phyloP scores from a whole-genome alignment of 441 rosid genomes.

The Daphne laureola region DNA sequence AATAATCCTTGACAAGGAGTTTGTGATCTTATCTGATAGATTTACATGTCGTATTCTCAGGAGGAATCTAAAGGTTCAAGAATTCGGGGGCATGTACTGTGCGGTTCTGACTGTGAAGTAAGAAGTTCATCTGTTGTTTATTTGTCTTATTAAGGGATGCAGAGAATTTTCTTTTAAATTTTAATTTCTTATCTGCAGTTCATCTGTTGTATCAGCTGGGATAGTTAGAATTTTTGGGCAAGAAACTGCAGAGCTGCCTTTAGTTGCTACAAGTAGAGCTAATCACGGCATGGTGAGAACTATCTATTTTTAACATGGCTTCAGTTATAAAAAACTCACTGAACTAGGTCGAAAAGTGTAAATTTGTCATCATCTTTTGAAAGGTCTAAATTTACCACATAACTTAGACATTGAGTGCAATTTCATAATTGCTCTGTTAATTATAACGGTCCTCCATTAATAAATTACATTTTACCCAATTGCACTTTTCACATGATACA shows the following conservation, averaged over 20 bases:
- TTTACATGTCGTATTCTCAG: slow-evolving; percentile 14
- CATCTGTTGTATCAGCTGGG: slow-evolving; percentile 42
- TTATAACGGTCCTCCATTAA: too few relatives aligned
- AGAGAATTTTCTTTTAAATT: slow-evolving; percentile 8
- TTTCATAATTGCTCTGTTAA: too few relatives aligned
- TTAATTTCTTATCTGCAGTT: slow-evolving; percentile 23
- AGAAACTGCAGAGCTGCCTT: slow-evolving; percentile 43
- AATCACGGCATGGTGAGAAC: slow-evolving; percentile 54
- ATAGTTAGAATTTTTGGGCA: slow-evolving; percentile 38
- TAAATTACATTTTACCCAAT: too few relatives aligned
- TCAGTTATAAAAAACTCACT: too few relatives aligned
- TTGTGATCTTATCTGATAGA: neutral
- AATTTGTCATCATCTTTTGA: too few relatives aligned
- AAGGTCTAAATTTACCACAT: too few relatives aligned
- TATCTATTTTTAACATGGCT: too few relatives aligned
- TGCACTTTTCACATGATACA: too few relatives aligned
- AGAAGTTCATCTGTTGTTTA: slow-evolving; percentile 7
- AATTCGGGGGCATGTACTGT: slow-evolving; percentile 45
- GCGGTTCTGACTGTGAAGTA: slow-evolving; percentile 39
- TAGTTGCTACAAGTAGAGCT: slow-evolving; percentile 42
- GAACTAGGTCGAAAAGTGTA: too few relatives aligned
- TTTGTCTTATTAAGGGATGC: neutral
- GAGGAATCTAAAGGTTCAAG: slow-evolving; percentile 39
- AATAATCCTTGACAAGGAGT: too few relatives aligned
- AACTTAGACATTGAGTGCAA: too few relatives aligned